Evolutionary conservation across 768 basidiomycete genomes (phyloP).

Genomic region (Boletus patriciae): DNA sequence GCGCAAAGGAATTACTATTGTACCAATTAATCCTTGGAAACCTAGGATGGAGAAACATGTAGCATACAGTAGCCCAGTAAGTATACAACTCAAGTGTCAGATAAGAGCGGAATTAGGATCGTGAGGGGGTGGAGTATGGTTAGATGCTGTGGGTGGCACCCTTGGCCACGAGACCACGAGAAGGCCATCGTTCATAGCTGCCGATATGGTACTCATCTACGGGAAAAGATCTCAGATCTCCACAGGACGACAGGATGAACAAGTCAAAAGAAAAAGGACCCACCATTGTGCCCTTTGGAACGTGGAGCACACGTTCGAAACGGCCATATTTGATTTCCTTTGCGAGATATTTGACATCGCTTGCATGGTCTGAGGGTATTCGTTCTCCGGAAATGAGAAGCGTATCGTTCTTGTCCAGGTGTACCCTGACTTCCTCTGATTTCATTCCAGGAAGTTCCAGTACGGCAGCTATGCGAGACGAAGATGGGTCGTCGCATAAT

Average conservation of each 20-base stretch:
- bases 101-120: conserved; percentile 2
- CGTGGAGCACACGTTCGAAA: conserved; percentile 37
- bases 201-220: conserved; percentile 40
- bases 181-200: conserved; percentile 40
- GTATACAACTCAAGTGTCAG: not conserved
- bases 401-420: conserved; percentile 29
- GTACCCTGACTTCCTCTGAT: conserved; percentile 35
- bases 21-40: conserved; percentile 9
- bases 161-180: conserved; percentile 42
- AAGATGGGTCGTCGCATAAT: conserved; percentile 38
- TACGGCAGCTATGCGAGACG: conserved; percentile 33
- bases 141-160: conserved; percentile 14
- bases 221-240: not conserved
- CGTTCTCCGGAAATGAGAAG: conserved; percentile 41
- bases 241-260: conserved; percentile 3
- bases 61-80: conserved; percentile 9
- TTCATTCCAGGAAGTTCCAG: conserved; percentile 44
- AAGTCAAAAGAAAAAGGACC: conserved; percentile 9
- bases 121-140: not conserved
- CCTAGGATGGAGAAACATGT: not conserved
- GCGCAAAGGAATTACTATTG: not conserved
- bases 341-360: conserved; percentile 26
- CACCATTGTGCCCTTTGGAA: conserved; percentile 41
- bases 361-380: conserved; percentile 17
- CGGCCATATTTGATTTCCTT: conserved; percentile 43